These are phyloP conservation scores for Thuidium tamariscinum DNA, from an alignment of 225 moss, liverwort and hornwort species.

Conservation along the genomic window DNA sequence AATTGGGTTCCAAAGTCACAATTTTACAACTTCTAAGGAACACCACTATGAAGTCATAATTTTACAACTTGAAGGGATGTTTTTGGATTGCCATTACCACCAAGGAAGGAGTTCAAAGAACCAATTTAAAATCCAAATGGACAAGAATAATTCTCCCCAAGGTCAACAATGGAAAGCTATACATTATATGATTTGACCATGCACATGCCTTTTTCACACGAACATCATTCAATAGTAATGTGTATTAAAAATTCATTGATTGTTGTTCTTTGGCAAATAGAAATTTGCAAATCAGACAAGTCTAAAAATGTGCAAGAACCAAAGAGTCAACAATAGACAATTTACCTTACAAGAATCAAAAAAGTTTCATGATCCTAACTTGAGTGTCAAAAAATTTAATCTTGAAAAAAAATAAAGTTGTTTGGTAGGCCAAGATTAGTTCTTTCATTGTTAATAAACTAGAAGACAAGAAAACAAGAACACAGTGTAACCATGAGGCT, in stretches of 20 bases:
- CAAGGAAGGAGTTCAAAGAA: not conserved
- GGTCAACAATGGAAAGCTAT: not conserved
- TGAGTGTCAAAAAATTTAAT: not conserved
- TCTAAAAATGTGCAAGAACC: not conserved
- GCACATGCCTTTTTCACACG: no score
- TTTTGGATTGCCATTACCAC: not conserved
- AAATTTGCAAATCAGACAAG: no score
- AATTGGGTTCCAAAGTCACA: no score
- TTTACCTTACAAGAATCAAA: not conserved
- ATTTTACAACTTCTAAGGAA: not conserved
- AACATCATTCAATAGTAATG: no score
- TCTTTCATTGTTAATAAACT: no score
- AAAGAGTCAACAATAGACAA: not conserved
- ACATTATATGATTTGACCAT: not conserved
- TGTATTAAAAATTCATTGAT: no score
- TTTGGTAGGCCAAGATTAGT: not conserved
- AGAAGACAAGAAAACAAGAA: no score
- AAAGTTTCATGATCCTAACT: not conserved
- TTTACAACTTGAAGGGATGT: not conserved
- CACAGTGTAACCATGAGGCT: no score
- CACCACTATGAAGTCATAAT: not conserved
- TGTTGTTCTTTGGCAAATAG: no score
- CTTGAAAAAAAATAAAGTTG: not conserved
- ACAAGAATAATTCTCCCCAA: accelerated
- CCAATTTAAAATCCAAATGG: not conserved